phyloP scores from a whole-genome alignment of 352 stramenopile species.

The Globisporangium paddicum region DNA sequence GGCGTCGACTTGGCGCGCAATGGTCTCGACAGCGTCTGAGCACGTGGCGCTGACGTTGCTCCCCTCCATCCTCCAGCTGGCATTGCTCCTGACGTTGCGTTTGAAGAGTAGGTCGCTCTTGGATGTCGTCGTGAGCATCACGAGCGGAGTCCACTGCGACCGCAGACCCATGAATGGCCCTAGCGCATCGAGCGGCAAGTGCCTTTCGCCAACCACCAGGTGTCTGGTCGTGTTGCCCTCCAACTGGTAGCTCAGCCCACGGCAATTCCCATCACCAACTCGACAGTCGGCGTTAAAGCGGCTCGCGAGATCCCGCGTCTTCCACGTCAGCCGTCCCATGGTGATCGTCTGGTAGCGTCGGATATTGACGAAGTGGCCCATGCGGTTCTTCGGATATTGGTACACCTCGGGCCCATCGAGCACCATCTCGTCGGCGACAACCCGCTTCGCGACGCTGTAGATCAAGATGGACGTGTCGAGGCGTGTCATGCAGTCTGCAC shows the following conservation, averaged over 20 bases:
- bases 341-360: slow-evolving; percentile 44
- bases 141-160: slow-evolving; percentile 36
- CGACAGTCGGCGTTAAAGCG: slow-evolving; percentile 36
- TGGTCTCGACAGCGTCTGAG: slow-evolving; percentile 34
- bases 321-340: slow-evolving; percentile 34
- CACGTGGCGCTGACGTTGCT: slow-evolving; percentile 16
- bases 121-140: slow-evolving; percentile 26
- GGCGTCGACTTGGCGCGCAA: slow-evolving; percentile 26
- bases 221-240: slow-evolving; percentile 16
- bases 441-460: slow-evolving; percentile 35
- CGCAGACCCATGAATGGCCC: slow-evolving; percentile 31
- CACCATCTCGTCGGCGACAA: slow-evolving; percentile 31
- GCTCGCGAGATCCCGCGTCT: slow-evolving; percentile 25
- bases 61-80: slow-evolving; percentile 21
- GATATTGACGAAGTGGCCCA: slow-evolving; percentile 28
- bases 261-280: slow-evolving; percentile 13
- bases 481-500: slow-evolving; percentile 16
- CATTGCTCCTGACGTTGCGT: slow-evolving; percentile 20
- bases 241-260: slow-evolving; percentile 32
- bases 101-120: slow-evolving; percentile 32
- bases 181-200: slow-evolving; percentile 25
- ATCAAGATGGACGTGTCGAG: slow-evolving; percentile 40
- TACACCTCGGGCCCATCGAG: slow-evolving; percentile 3
- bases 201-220: slow-evolving; percentile 33
- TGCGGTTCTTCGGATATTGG: slow-evolving; percentile 1